A percentile compares a stretch with the other conserved stretches of the same genome.
Evolutionary conservation across 495 filamentous ascomycete genomes (phyloP).

Genomic region (Hypoxylon lienhwacheense): DNA sequence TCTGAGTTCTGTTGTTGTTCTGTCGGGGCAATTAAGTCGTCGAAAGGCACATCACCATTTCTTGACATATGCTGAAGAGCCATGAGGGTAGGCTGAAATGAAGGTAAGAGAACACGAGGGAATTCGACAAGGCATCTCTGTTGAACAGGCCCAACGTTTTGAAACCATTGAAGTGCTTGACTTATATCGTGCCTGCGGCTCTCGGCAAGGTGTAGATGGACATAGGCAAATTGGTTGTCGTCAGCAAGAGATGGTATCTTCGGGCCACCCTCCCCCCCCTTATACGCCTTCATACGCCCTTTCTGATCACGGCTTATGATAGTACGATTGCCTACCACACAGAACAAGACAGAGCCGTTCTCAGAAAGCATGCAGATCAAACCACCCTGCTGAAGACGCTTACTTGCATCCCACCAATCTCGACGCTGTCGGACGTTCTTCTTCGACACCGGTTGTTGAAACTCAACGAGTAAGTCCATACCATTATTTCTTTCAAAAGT

Average conservation of each 20-base stretch:
- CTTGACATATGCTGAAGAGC: constrained; percentile 63
- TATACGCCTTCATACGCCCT: background rate
- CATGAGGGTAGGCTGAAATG: constrained; percentile 67
- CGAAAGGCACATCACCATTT: constrained; percentile 58
- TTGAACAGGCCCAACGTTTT: constrained; percentile 15
- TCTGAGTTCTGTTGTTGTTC: background rate
- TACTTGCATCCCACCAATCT: constrained; percentile 65
- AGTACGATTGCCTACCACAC: constrained; percentile 51
- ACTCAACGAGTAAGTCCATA: constrained; percentile 56
- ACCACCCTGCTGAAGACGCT: constrained; percentile 57
- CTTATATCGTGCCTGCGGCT: constrained; percentile 37
- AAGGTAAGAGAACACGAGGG: constrained; percentile 65
- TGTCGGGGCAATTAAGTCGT: constrained; percentile 57
- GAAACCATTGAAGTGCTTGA: constrained; percentile 35
- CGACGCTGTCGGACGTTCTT: constrained; percentile 42
- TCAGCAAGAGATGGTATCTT: constrained; percentile 29
- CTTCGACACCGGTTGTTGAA: constrained; percentile 54
- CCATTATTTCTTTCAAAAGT: constrained; percentile 53
- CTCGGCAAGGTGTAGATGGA: constrained; percentile 38
- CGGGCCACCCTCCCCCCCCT: constrained; percentile 2
- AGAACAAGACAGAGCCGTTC: constrained; percentile 55
- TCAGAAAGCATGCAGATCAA: constrained; percentile 61
- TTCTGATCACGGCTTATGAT: constrained; percentile 21
- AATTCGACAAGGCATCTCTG: constrained; percentile 65
- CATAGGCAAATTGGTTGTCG: constrained; percentile 32